A percentile compares a stretch with the other conserved stretches of the same genome.
Evolutionary conservation across 129 eudicot species (phyloP).

Genomic region (Pseudognaphalium luteoalbum): DNA sequence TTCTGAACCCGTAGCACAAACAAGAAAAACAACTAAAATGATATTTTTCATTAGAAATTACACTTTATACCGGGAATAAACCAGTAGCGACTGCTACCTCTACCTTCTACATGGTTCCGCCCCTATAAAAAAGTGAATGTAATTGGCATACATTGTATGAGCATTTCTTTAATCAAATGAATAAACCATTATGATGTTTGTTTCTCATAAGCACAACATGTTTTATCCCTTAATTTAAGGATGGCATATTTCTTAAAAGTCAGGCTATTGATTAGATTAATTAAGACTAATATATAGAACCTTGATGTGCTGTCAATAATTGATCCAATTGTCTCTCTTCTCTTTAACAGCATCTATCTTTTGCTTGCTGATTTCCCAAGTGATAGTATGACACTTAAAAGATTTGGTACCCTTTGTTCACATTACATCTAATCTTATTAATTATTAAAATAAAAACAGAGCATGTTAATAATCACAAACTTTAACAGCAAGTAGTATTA

Average conservation of each 20-base stretch:
- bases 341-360: conserved; percentile 29
- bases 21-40: too few species aligned
- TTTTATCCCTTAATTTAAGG: conserved; percentile 32
- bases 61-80: too few species aligned
- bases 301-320: conserved; percentile 28
- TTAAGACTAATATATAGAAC: conserved; percentile 18
- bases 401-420: conserved; percentile 9
- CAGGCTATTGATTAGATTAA: conserved; percentile 12
- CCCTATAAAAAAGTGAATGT: too few species aligned
- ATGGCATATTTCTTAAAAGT: conserved; percentile 24
- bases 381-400: conserved; percentile 16
- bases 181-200: conserved; percentile 26
- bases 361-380: conserved; percentile 31
- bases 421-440: neutral
- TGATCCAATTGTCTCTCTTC: conserved; percentile 30
- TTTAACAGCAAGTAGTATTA: conserved; percentile 15
- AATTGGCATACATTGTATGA: conserved; percentile 18
- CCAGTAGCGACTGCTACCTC: too few species aligned
- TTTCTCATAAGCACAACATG: conserved; percentile 22
- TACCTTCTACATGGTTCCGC: too few species aligned
- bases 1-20: too few species aligned
- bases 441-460: neutral
- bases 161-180: conserved; percentile 6
- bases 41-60: too few species aligned
- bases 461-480: neutral